Evolutionary conservation across 2,329 filamentous ascomycete genomes (phyloP), one percentile per base, ranked within the genome.

Genomic region (Aspergillus pseudotamarii): DNA sequence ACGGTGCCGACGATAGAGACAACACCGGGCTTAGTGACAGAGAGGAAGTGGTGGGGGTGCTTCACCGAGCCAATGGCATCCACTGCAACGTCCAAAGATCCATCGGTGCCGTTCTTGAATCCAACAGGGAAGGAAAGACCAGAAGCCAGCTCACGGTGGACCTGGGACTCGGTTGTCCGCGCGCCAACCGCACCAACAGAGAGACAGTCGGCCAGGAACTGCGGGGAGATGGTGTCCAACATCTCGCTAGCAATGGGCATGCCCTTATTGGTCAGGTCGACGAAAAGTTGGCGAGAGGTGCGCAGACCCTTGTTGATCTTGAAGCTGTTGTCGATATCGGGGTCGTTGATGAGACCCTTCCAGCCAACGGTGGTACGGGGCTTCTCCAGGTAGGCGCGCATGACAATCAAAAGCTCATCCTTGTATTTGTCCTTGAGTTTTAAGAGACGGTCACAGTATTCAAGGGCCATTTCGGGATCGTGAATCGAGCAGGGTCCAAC

Each of bases 31-130:
- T 98, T 98, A 26, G 95, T 98, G 69, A 98, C 94, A 6, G 93
- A 96, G 71, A 99, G 86, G 86, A 99, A 98, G 84, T 97, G 93
- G 76, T 99, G 95, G 19, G 93, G 92, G 76, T 96, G 92, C 77
- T 87, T 89, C 57, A 96, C 94, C 19, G 95, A 92, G 66, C 94
- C 93, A 77, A 98, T 97, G 57, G 95, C 95, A 76, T 99, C 95
- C 71, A 98, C 92, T 14, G 95, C 94, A 4, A 98, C 94, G 61
- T 89, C 87, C 55, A 98, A 83, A 10, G 90, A 91, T 58, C 95
- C 95, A 77, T 99, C 95, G 36, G 95, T 99, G 68, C 95, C 95
- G 80, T 99, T 99, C 87, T 99, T 99, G 91, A 99, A 99, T 58
- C 95, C 95, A 12, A 99, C 93, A 2, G 95, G 95, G 90, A 97